Evolutionary conservation across 2,329 filamentous ascomycete species (phyloP), one percentile per base, ranked within the genome.

Genomic region (Metarhizium album): DNA sequence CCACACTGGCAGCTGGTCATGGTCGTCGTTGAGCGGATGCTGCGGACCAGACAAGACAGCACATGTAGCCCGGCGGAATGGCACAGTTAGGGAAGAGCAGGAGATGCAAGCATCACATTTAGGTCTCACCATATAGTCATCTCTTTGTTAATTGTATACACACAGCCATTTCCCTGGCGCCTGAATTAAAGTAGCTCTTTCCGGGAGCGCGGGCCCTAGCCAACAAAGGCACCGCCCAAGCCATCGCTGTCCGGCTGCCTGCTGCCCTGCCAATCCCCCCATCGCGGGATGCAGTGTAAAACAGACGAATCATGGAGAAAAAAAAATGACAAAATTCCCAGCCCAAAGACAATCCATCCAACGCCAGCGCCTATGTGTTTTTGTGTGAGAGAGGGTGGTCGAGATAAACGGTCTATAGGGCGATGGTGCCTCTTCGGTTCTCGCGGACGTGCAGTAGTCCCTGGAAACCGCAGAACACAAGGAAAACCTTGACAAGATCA

Each of bases 391-490:
- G 13, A 31, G 23, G 11, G n/a, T 23, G 9, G 46, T 13, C 8
- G 16, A 35, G 7, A 14, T 8, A 22, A 42, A 24, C 45, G 42
- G 49, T 53, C 68, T 67, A 78, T 65, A 95, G 74, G 53, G 86
- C 82, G 71, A 95, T 95, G 55, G 88, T 86, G 57, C 90, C 90
- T 65, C 86, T 78, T 68, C 87, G 79, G 70, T 82, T 89, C 68
- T 90, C 85, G 68, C 89, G 84, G 61, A 88, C 71, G 69, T 97
- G 90, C 54, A 96, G 78, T 63, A 86, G 80, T 56, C 90, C 91
- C 68, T 97, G 91, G 58, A 90, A 80, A 52, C 85, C 87, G 70
- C 91, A 97, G 72, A 95, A 96, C 47, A 94, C 76, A 51, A 96
- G 79, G 75, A 97, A 97, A 18, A 78, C 83, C 90, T 94, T 20